phyloP scores from a whole-genome alignment of 345 rosid genomes.

The Syzygium jambos region DNA sequence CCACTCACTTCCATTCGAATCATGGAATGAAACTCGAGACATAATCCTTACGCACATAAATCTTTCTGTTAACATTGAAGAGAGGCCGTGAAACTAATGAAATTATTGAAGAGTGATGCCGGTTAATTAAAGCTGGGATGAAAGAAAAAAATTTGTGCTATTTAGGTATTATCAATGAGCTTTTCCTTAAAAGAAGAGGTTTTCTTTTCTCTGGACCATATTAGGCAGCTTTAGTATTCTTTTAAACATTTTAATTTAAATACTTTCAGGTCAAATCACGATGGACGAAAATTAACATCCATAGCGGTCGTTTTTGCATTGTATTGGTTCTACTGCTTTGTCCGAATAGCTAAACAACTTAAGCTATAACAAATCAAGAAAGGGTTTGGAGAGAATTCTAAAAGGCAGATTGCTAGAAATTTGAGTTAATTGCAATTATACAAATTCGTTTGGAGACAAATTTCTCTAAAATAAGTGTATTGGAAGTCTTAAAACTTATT shows the following conservation, averaged over 20 bases:
- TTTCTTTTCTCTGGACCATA: rapidly evolving
- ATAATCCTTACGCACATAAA: not conserved
- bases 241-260: not conserved
- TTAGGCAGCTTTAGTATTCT: no score
- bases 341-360: not conserved
- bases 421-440: not conserved
- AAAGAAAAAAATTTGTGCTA: not conserved
- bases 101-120: not conserved
- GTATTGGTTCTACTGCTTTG: not conserved
- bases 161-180: not conserved
- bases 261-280: not conserved
- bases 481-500: no score
- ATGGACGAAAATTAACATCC: not conserved
- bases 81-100: not conserved
- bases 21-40: not conserved
- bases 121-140: not conserved
- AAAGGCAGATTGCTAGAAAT: not conserved
- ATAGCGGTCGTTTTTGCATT: not conserved
- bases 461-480: no score
- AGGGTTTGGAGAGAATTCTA: not conserved
- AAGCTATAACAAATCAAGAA: not conserved
- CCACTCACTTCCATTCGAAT: not conserved
- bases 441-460: not conserved
- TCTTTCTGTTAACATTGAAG: not conserved
- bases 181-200: not conserved